Base-by-base conservation (phyloP, 192 early-diverging fungal genomes). In the Mycoemilia scoparia region DNA sequence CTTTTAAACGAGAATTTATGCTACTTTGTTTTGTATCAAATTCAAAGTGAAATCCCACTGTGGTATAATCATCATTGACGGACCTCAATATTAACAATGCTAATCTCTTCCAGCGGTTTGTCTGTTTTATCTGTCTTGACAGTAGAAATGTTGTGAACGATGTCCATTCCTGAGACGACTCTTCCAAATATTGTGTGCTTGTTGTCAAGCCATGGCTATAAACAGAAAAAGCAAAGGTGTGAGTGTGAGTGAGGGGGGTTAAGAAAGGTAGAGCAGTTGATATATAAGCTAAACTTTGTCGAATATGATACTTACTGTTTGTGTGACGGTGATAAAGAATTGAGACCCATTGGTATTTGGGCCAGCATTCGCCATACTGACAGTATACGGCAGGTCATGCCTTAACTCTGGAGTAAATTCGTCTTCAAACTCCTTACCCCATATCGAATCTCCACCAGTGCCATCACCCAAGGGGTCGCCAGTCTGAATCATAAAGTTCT, bases 131-230 rank as follows among this genome's bases (percentile, higher is more conserved):
- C 87, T 0, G 64, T 71, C 43, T 82, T 81, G 12, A 67, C 49
- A 8, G 66, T 59, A 43, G 92, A 88, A 28, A 96, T 96, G 28
- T 62, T 51, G 29, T 84, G 82, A 21, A 96, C 71, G 3, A 93
- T 84, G 49, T 96, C 92, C 66, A 87, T 79, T 5, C 92, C 92
- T 0, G 77, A 74, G 0, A 79, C 84, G 0, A 76, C 82, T 12
- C 87, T 52, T 5, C 92, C 92, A 65, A 96, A 96, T 0, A 96
- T 71, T 1, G 92, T 87, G 43, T 96, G 92, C 47, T 96, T 96
- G 41, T 89, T 83, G 38, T 96, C 87, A 11, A 96, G 59, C 92
- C 92, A 96, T 15, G 87, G 84, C 68, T 81, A 53, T 0, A 43
- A 39, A 23, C 32, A 11, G 42, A 37, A n/a, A 47, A 43, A 39